Percentiles rank a stretch among this genome's conserved stretches.
Evolutionary conservation across 1,284 basidiomycete species (phyloP).

Genomic region (Porodaedalea pini): DNA sequence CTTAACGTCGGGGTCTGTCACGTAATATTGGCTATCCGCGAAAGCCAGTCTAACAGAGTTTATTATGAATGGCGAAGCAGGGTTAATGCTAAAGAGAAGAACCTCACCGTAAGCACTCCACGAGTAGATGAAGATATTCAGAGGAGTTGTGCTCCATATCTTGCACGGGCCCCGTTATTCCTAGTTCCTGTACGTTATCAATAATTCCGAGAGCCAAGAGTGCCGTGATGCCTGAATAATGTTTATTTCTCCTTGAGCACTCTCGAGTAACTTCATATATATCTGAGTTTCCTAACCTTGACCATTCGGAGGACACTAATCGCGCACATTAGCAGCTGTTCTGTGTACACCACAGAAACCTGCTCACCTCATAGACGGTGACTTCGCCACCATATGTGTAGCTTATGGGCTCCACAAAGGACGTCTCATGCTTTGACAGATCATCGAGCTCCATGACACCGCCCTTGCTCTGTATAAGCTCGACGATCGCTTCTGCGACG

Average conservation of each 20-base stretch:
- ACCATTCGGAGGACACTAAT: conserved; percentile 88
- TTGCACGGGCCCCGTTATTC: conserved; percentile 64
- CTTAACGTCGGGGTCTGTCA: conserved; percentile 79
- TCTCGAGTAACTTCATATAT: neutral
- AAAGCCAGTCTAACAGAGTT: conserved; percentile 62
- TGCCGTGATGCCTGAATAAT: conserved; percentile 69
- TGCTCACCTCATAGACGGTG: conserved; percentile 76
- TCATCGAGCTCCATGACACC: conserved; percentile 91
- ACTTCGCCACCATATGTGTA: conserved; percentile 84
- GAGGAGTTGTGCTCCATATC: conserved; percentile 85
- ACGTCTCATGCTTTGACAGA: conserved; percentile 73
- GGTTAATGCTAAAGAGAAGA: conserved; percentile 28
- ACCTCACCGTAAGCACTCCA: conserved; percentile 73
- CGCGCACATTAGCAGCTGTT: conserved; percentile 7
- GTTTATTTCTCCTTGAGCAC: neutral
- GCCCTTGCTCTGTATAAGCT: conserved; percentile 77
- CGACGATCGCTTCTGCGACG: conserved; percentile 86
- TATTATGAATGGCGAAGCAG: conserved; percentile 21
- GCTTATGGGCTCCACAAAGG: conserved; percentile 84
- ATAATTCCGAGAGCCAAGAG: conserved; percentile 90
- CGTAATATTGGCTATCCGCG: conserved; percentile 81
- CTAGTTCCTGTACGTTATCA: conserved; percentile 77
- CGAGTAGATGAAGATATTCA: conserved; percentile 84
- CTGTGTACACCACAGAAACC: conserved; percentile 7
- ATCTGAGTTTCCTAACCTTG: conserved; percentile 53